Evolutionary conservation across 257 asterid species (phyloP), one percentile per base, ranked within the genome.

Genomic region (Hygrophila difformis): DNA sequence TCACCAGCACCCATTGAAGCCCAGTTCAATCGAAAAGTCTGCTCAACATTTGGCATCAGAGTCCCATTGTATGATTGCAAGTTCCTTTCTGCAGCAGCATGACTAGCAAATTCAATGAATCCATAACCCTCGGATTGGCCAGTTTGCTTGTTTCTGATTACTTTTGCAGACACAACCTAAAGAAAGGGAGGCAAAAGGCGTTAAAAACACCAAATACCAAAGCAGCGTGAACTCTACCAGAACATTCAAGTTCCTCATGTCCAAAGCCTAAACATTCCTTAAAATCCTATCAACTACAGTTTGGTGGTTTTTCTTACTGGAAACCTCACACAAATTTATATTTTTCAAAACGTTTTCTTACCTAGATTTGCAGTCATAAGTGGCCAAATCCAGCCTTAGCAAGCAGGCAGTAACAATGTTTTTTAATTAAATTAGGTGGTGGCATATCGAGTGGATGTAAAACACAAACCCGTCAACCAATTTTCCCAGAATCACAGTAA

Each of bases 1-100:
- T 81, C 95, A 33, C 93, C 94, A 24, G 89, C 73, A 42, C 97
- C 95, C 71, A 71, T 77, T 52, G 97, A 88, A 47, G 97, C 97
- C 97, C 97, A 88, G 70, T 88, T 88, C 68, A 88, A 37, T 48
- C 93, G 69, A 67, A 81, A 88, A 22, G 72, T 44, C 51, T 84
- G 95, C 68, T 88, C 95, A 17, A 58, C 65, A 57, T 58, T 75
- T 8, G 95, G 97, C 97, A 88, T 88, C 38, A 63, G 48, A 18
- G 77, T 13, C 22, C 97, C 97, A 57, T 88, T 84, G 38, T 55
- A 81, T 1, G 77, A 16, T 52, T 74, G 93, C 58, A 88, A 72
- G 53, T 10, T 68, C 67, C 74, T 74, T 51, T 88, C 97, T 8
- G 97, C 97, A 39, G 94, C 93, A 49, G 89, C 87, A 55, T 88